Percentiles rank a stretch among this genome's conserved stretches.
Evolutionary conservation across 768 basidiomycete genomes (phyloP).

Genomic region (Leccinum subgranulosum): DNA sequence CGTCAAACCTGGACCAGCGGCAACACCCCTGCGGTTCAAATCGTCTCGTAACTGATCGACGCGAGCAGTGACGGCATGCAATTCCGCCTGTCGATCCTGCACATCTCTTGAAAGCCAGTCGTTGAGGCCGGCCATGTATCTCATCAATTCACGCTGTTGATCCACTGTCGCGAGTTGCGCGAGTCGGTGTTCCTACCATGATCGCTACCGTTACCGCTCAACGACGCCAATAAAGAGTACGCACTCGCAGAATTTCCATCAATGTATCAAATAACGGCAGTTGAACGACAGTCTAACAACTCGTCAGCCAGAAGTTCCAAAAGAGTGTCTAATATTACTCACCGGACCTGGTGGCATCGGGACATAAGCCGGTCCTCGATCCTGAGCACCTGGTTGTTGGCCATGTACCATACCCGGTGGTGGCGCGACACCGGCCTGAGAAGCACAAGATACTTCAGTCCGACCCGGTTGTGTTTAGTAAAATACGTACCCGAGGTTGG

Average conservation of each 20-base stretch:
- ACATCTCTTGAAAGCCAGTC: conserved; percentile 80
- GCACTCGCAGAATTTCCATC: conserved; percentile 64
- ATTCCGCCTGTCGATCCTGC: conserved; percentile 70
- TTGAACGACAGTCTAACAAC: conserved; percentile 53
- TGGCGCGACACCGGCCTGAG: conserved; percentile 20
- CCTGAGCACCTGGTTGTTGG: conserved; percentile 22
- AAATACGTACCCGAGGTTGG: conserved; percentile 16
- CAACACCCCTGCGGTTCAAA: conserved; percentile 43
- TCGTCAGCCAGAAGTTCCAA: conserved; percentile 1
- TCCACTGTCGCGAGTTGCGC: conserved; percentile 74
- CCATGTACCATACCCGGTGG: conserved; percentile 26
- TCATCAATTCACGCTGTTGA: conserved; percentile 76
- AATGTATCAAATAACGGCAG: conserved; percentile 68
- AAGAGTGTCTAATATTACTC: conserved; percentile 23
- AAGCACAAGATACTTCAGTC: background rate
- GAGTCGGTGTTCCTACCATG: conserved; percentile 64
- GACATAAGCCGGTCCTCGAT: conserved; percentile 33
- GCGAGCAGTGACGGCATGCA: conserved; percentile 62
- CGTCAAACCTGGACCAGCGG: conserved; percentile 39
- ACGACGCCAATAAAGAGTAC: conserved; percentile 14
- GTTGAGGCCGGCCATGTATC: conserved; percentile 74
- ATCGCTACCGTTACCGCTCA: conserved; percentile 7
- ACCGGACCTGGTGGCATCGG: conserved; percentile 56
- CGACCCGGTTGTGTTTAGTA: background rate
- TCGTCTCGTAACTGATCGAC: conserved; percentile 48